phyloP scores from a whole-genome alignment of 1,139 yeast species.

The Blastobotrys niveus region DNA sequence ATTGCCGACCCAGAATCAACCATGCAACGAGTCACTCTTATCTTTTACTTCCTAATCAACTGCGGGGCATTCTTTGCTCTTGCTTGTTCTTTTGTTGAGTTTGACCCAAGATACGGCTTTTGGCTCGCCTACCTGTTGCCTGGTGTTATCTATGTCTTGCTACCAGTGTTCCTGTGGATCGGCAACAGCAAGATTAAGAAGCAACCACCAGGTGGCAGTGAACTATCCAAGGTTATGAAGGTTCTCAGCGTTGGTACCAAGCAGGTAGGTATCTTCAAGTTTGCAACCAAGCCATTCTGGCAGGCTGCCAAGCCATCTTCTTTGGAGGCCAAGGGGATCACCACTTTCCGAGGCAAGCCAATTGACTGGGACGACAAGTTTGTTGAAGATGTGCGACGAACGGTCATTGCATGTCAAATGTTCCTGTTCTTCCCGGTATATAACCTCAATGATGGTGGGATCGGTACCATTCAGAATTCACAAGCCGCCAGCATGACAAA shows the following conservation, averaged over 20 bases:
- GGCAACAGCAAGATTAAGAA: conserved; percentile 52
- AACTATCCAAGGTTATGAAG: too few species aligned
- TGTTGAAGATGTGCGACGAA: conserved; percentile 57
- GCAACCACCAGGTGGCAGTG: conserved; percentile 55
- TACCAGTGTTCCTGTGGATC: conserved; percentile 51
- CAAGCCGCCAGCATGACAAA: conserved; percentile 62
- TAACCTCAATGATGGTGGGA: conserved; percentile 35
- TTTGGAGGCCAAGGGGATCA: conserved; percentile 37
- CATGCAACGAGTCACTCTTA: conserved; percentile 66
- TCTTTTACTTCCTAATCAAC: conserved; percentile 76
- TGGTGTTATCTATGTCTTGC: conserved; percentile 57
- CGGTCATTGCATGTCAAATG: conserved; percentile 58
- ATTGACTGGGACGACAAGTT: conserved; percentile 53
- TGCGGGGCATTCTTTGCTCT: conserved; percentile 73
- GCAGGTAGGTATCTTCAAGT: too few species aligned
- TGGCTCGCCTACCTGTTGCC: conserved; percentile 74
- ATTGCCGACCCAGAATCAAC: conserved; percentile 68
- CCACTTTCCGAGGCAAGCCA: conserved; percentile 23
- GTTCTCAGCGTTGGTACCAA: too few species aligned
- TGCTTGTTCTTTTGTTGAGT: conserved; percentile 62
- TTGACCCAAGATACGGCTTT: conserved; percentile 64
- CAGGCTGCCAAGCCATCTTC: conserved; percentile 53
- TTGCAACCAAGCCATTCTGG: conserved; percentile 48
- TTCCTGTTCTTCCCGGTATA: conserved; percentile 57
- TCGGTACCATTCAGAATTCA: conserved; percentile 61